These are phyloP conservation scores for Globisporangium takayamanum DNA, from an alignment of 352 stramenopile genomes.

Conservation along the genomic window DNA sequence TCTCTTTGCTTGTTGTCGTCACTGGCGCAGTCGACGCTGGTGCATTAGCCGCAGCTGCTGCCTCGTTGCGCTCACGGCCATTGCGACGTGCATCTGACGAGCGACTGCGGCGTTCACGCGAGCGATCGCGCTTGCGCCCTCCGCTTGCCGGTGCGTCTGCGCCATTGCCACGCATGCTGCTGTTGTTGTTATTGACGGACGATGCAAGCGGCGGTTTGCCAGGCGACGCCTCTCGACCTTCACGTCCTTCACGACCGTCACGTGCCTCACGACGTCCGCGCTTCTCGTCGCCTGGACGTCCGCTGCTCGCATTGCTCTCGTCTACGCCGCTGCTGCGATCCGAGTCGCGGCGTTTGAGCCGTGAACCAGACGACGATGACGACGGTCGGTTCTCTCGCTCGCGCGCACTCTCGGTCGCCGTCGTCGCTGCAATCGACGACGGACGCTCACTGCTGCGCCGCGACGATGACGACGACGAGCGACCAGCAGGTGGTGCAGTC, in stretches of 20 bases:
- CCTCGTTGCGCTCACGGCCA: slow-evolving; percentile 19
- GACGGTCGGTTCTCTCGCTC: slow-evolving; percentile 1
- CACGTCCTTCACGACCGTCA: neutral
- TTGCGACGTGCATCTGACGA: slow-evolving; percentile 28
- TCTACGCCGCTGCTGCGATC: slow-evolving; percentile 12
- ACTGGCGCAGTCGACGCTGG: slow-evolving; percentile 13
- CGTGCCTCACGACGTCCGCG: slow-evolving; percentile 19
- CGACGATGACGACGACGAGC: neutral
- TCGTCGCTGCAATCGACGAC: neutral
- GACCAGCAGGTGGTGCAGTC: no score
- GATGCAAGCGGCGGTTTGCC: slow-evolving; percentile 9
- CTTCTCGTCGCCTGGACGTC: slow-evolving; percentile 25
- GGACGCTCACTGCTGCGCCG: slow-evolving; percentile 11
- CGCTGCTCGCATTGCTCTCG: slow-evolving; percentile 13
- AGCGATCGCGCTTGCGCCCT: slow-evolving; percentile 23
- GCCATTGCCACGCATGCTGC: slow-evolving; percentile 10
- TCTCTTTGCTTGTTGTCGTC: slow-evolving; percentile 21
- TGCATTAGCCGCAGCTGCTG: neutral
- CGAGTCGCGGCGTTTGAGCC: slow-evolving; percentile 19
- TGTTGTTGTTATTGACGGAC: neutral
- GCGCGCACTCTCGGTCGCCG: neutral
- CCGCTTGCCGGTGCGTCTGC: slow-evolving; percentile 5
- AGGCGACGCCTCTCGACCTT: slow-evolving; percentile 24
- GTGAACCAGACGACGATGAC: slow-evolving; percentile 3
- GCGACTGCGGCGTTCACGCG: slow-evolving; percentile 28